Base-by-base conservation (phyloP, 2,329 filamentous ascomycete genomes). In the Coniochaeta hoffmannii region DNA sequence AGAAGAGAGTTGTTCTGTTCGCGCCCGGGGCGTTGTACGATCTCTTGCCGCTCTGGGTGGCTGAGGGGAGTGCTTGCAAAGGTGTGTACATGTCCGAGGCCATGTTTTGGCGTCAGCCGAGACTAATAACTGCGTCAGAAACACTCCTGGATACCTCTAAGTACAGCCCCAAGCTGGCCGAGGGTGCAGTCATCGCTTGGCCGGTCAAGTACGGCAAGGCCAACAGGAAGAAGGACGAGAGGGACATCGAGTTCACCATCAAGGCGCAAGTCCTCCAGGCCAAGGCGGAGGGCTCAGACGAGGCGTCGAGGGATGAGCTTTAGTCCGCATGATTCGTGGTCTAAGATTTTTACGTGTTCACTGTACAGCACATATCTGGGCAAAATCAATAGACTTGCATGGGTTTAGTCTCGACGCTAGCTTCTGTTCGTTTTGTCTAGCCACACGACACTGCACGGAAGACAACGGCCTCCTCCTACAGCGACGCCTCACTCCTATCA, bases 21-120 rank as follows among this genome's bases (percentile, higher is more conserved):
- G 77, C 78, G 17, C 77, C 78, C 0, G 78, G 77, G 0, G 77
- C 77, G 10, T 60, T 81, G 10, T 80, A 81, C 56, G 70, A 74
- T 32, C 69, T 73, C 11, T 59, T 80, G 50, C 78, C 78, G 32
- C 66, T 81, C 3, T 81, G 76, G 75, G 71, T 76, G 1, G 76
- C 76, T 1, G 71, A 70, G 56, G 61, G 59, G 7, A 74, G 68
- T 36, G 63, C 67, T 28, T 80, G 77, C 61, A 68, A 73, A 56
- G 73, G 74, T 74, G 58, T 62, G 69, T 65, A 15, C 11, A 11
- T 46, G 38, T 46, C 32, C 11, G 36, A 31, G 34, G 5, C 15
- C 7, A 3, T 49, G 19, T 28, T 36, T n/a, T 9, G 34, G 24
- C 4, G 1, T 5, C 22, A 28, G n/a, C n/a, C 35, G 22, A 51